phyloP scores from a whole-genome alignment of 257 asterid species.

The Capsicum baccatum region DNA sequence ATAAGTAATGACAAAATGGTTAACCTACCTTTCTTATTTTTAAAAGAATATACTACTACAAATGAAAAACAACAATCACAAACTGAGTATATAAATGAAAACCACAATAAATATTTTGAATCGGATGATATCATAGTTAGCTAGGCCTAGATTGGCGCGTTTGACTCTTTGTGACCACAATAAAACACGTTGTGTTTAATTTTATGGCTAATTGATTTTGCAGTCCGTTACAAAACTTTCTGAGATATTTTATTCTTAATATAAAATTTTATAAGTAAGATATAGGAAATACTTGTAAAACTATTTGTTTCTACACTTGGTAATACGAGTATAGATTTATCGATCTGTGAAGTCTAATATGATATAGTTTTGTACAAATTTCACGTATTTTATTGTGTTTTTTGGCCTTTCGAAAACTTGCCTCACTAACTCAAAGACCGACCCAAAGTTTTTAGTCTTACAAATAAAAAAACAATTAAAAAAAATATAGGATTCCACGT shows the following conservation, averaged over 20 bases:
- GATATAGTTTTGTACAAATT: too few species aligned
- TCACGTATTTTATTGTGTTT: too few species aligned
- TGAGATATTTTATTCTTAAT: too few species aligned
- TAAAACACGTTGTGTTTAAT: not conserved
- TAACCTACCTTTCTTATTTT: not conserved
- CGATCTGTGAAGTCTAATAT: not conserved
- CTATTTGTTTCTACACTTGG: not conserved
- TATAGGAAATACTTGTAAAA: too few species aligned
- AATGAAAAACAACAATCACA: too few species aligned
- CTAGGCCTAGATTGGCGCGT: not conserved
- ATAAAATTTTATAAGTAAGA: too few species aligned
- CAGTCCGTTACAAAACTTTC: not conserved
- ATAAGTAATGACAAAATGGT: not conserved
- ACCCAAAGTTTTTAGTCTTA: too few species aligned
- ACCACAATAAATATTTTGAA: not conserved
- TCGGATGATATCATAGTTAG: not conserved
- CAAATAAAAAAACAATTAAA: too few species aligned
- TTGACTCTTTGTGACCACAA: conserved; percentile 2
- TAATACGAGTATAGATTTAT: not conserved
- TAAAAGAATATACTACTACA: too few species aligned
- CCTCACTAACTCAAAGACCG: too few species aligned
- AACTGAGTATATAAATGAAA: not conserved
- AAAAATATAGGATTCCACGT: too few species aligned
- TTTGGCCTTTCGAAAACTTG: too few species aligned
- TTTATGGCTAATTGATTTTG: not conserved